Percentiles rank a stretch among this genome's conserved stretches.
phyloP scores from a whole-genome alignment of 169 alveolate species.

The Babesia gibsoni region DNA sequence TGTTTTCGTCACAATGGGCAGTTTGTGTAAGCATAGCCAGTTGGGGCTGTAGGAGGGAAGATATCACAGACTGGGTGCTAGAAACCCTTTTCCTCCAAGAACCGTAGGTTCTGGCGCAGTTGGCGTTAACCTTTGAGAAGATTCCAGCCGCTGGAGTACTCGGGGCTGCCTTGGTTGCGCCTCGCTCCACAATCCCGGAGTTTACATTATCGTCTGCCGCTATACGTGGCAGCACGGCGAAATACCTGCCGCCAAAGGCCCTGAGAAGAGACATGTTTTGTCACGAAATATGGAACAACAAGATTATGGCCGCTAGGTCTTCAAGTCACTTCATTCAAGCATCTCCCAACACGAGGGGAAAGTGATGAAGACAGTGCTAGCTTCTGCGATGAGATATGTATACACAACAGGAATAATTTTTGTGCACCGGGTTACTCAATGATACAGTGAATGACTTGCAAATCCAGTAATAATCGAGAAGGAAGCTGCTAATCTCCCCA shows the following conservation, averaged over 20 bases:
- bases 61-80: neutral
- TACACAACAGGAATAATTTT: no score
- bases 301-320: no score
- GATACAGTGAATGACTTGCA: no score
- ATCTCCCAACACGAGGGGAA: no score
- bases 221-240: constrained; percentile 24
- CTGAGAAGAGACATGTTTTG: constrained; percentile 17
- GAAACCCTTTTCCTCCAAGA: constrained; percentile 10
- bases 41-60: constrained; percentile 18
- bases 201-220: constrained; percentile 1
- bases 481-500: no score
- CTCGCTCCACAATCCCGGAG: neutral
- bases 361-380: no score
- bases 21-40: neutral
- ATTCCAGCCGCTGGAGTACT: neutral
- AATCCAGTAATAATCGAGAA: no score
- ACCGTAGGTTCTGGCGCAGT: constrained; percentile 1
- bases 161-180: neutral
- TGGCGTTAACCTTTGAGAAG: neutral
- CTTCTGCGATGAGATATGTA: no score
- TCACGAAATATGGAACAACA: no score
- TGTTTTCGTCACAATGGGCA: constrained; percentile 33
- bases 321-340: no score
- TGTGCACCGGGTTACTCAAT: no score
- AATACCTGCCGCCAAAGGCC: constrained; percentile 11